Evolutionary conservation across 306 rosid genomes (phyloP).

Genomic region (Spatholobus suberectus): DNA sequence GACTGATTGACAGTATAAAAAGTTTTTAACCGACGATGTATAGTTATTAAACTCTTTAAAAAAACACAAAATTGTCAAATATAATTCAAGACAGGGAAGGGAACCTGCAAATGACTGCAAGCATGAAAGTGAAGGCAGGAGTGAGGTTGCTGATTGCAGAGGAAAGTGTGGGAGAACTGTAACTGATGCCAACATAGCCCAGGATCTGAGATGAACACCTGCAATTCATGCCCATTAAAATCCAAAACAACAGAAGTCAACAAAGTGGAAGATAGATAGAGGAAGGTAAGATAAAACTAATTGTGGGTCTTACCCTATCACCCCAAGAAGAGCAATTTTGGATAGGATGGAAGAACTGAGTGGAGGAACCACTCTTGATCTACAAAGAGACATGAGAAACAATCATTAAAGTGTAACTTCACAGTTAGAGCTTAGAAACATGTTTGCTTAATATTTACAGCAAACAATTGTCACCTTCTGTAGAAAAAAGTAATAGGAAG

Average conservation of each 20-base stretch:
- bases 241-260: no score
- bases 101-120: conserved; percentile 84
- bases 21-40: no score
- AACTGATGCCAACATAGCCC: conserved; percentile 82
- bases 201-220: conserved; percentile 82
- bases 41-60: no score
- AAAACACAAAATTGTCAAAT: background rate
- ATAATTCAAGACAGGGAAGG: background rate
- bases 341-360: conserved; percentile 63
- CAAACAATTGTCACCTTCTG: conserved; percentile 43
- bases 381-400: conserved; percentile 33
- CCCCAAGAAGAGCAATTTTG: conserved; percentile 73
- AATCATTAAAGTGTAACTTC: background rate
- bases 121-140: conserved; percentile 86
- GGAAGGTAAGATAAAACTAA: background rate
- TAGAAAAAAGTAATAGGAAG: conserved; percentile 72
- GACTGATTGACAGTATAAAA: no score
- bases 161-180: conserved; percentile 84
- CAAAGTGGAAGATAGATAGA: background rate
- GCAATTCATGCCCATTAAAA: conserved; percentile 29
- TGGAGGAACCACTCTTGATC: conserved; percentile 76
- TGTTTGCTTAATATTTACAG: background rate
- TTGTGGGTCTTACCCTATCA: conserved; percentile 62
- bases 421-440: background rate
- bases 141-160: conserved; percentile 85